Evolutionary conservation across 257 asterid genomes (phyloP).

Genomic region (Solanum bukasovii): DNA sequence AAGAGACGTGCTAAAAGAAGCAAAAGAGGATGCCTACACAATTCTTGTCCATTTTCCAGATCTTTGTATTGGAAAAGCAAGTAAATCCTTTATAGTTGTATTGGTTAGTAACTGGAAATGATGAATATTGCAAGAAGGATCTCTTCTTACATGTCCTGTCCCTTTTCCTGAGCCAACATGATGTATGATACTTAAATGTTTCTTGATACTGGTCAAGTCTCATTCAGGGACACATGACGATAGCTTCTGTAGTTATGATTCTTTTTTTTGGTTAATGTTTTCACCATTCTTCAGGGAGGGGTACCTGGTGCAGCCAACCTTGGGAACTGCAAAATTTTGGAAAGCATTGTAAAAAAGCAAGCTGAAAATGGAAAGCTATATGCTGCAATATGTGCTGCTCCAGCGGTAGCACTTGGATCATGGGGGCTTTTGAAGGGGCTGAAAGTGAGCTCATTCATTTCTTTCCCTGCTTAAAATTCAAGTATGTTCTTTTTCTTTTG

Average conservation of each 20-base stretch:
- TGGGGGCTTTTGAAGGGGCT: constrained; percentile 89
- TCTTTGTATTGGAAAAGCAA: background rate
- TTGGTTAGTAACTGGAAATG: background rate
- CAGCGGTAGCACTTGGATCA: constrained; percentile 85
- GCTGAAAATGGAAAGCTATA: constrained; percentile 50
- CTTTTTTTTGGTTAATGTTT: background rate
- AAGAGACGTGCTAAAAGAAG: background rate
- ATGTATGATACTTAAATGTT: background rate
- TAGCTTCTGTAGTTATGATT: background rate
- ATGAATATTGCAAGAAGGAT: background rate
- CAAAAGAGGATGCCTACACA: background rate
- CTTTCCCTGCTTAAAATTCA: background rate
- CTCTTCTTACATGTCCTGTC: background rate
- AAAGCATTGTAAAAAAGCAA: constrained; percentile 61
- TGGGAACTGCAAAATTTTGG: constrained; percentile 66
- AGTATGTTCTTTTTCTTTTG: background rate
- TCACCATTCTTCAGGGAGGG: constrained; percentile 56
- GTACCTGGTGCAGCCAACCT: constrained; percentile 77
- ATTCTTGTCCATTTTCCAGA: background rate
- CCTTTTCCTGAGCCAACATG: background rate
- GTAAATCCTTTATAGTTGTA: background rate
- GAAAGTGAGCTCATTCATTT: constrained; percentile 30
- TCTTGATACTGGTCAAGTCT: background rate
- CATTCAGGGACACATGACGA: background rate
- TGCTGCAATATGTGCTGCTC: constrained; percentile 97